phyloP scores from a whole-genome alignment of 106 monocot species.

The Alisma plantagoaquatica region DNA sequence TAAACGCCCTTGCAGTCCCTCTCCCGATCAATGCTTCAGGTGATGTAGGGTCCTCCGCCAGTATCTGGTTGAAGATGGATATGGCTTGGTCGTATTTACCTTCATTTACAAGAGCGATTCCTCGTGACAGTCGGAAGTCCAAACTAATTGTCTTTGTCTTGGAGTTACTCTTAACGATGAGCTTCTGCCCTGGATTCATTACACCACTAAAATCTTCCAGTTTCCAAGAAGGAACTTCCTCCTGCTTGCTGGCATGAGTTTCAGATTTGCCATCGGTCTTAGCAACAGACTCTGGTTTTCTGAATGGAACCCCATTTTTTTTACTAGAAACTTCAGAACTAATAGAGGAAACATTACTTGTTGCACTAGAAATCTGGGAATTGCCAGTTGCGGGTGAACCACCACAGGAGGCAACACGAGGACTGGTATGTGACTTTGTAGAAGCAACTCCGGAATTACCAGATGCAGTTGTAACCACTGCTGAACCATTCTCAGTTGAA shows the following conservation, averaged over 20 bases:
- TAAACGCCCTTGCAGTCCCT: conserved; percentile 92
- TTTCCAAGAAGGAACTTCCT: too few species aligned
- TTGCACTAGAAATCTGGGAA: too few species aligned
- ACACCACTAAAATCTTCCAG: too few species aligned
- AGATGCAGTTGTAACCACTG: conserved; percentile 12
- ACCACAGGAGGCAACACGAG: too few species aligned
- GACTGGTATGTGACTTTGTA: too few species aligned
- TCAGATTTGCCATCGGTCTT: too few species aligned
- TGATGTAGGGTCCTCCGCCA: conserved; percentile 72
- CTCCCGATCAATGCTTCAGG: conserved; percentile 91
- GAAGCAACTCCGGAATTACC: too few species aligned
- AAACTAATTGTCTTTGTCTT: conserved; percentile 74
- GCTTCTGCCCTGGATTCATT: too few species aligned
- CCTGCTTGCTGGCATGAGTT: conserved; percentile 15
- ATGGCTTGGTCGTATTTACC: conserved; percentile 81
- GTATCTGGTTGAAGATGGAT: conserved; percentile 78
- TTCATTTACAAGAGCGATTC: conserved; percentile 92
- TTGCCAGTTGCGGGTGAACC: too few species aligned
- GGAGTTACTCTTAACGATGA: conserved; percentile 28
- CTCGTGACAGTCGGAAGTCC: conserved; percentile 80
- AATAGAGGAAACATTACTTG: too few species aligned
- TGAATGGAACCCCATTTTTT: conserved; percentile 10
- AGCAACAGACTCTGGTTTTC: too few species aligned
- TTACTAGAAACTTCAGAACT: not conserved
- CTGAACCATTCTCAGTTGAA: conserved; percentile 20